phyloP scores from a whole-genome alignment of 495 filamentous ascomycete species.

The Immersiella caudata region DNA sequence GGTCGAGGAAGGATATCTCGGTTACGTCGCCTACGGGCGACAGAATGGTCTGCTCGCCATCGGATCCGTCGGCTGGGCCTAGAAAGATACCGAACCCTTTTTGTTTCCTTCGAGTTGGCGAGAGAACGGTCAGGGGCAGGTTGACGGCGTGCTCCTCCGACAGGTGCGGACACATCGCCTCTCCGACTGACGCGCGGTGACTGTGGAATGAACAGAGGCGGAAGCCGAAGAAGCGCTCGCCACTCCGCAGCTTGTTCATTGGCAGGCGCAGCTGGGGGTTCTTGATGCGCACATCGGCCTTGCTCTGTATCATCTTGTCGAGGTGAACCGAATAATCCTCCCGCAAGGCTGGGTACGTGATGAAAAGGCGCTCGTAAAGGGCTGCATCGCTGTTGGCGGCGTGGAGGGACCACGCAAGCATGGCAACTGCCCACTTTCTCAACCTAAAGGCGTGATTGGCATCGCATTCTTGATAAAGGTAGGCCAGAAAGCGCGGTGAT shows the following conservation, averaged over 20 bases:
- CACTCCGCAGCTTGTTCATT: slow-evolving; percentile 46
- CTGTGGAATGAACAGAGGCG: slow-evolving; percentile 54
- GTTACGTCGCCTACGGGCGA: slow-evolving; percentile 32
- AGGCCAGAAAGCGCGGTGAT: slow-evolving; percentile 45
- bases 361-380: slow-evolving; percentile 41
- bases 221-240: slow-evolving; percentile 53
- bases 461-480: slow-evolving; percentile 50
- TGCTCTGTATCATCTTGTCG: slow-evolving; percentile 43
- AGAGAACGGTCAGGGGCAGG: background rate
- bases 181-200: slow-evolving; percentile 47
- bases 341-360: slow-evolving; percentile 39
- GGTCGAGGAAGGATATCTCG: slow-evolving; percentile 32
- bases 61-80: slow-evolving; percentile 7
- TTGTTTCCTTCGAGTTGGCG: slow-evolving; percentile 11
- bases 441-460: slow-evolving; percentile 43
- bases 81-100: slow-evolving; percentile 21
- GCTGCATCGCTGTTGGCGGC: slow-evolving; percentile 31
- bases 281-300: slow-evolving; percentile 50
- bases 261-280: slow-evolving; percentile 53
- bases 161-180: slow-evolving; percentile 47
- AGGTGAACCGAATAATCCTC: slow-evolving; percentile 49
- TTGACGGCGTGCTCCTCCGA: background rate
- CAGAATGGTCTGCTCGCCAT: slow-evolving; percentile 27
- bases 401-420: slow-evolving; percentile 51
- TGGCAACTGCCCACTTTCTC: slow-evolving; percentile 52